Conservation (phyloP, 306 rosid genomes). For the Nissolia schottii region DNA sequence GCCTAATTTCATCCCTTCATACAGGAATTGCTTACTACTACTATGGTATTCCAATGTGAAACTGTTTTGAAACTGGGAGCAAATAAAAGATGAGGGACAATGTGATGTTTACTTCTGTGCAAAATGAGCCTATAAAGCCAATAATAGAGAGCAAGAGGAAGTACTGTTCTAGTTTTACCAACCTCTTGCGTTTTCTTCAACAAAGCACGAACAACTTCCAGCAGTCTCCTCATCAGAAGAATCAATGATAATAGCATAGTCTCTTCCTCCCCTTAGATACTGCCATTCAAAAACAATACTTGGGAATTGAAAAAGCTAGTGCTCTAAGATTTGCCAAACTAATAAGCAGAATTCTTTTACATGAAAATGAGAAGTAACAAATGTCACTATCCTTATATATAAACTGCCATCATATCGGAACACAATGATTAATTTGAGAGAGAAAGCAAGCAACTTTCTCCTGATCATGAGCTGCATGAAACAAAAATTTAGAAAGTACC, state of each 20-base stretch:
- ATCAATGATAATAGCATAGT: background rate
- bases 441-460: background rate
- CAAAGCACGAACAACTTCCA: background rate
- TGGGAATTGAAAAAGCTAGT: background rate
- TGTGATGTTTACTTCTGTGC: background rate
- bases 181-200: background rate
- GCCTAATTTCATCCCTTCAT: background rate
- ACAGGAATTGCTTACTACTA: background rate
- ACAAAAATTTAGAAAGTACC: background rate
- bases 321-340: background rate
- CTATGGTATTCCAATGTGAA: background rate
- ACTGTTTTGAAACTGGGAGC: background rate
- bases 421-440: background rate
- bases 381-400: background rate
- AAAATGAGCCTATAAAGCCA: background rate
- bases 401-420: background rate
- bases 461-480: background rate
- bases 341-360: background rate
- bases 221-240: background rate
- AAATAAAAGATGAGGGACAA: background rate
- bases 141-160: background rate
- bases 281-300: background rate
- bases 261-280: background rate
- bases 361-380: background rate
- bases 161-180: background rate